Evolutionary conservation across 1,139 yeast genomes (phyloP).

Genomic region (Chernovozyma sophiae-reginae): DNA sequence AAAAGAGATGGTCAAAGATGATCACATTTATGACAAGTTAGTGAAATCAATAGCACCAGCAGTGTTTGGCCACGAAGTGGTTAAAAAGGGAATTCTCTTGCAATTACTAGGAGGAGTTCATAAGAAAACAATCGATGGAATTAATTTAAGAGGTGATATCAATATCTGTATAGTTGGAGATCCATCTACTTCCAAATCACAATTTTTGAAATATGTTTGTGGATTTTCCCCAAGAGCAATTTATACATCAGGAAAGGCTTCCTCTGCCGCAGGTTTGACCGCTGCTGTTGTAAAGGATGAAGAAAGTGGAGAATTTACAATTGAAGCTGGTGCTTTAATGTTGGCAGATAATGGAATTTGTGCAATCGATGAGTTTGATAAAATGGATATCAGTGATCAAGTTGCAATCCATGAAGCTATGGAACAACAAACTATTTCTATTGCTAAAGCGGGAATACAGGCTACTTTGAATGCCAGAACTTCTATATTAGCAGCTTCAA

Average conservation of each 20-base stretch:
- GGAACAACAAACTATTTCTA: conserved; percentile 98
- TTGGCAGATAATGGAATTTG: conserved; percentile 98
- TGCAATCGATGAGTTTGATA: conserved; percentile 97
- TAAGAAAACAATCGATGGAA: conserved; percentile 90
- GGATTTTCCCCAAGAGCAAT: conserved; percentile 92
- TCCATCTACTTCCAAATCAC: conserved; percentile 97
- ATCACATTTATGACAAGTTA: conserved; percentile 77
- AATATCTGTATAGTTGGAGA: conserved; percentile 97
- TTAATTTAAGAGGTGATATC: conserved; percentile 93
- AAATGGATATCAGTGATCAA: conserved; percentile 94
- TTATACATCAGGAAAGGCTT: conserved; percentile 97
- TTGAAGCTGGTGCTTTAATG: conserved; percentile 99
- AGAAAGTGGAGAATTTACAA: conserved; percentile 95
- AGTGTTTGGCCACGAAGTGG: conserved; percentile 92
- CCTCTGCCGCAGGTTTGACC: conserved; percentile 97
- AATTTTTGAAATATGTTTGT: conserved; percentile 89
- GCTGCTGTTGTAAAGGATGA: conserved; percentile 98
- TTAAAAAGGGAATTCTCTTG: conserved; percentile 85
- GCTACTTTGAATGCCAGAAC: conserved; percentile 97
- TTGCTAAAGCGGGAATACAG: conserved; percentile 97
- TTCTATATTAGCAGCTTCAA: conserved; percentile 94
- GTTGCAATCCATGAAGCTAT: conserved; percentile 99
- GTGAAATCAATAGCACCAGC: conserved; percentile 95
- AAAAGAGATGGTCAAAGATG: conserved; percentile 88
- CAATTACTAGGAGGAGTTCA: conserved; percentile 97